These are phyloP conservation scores for Teunomyces stri DNA, from an alignment of 805 yeast species.

Conservation along the genomic window DNA sequence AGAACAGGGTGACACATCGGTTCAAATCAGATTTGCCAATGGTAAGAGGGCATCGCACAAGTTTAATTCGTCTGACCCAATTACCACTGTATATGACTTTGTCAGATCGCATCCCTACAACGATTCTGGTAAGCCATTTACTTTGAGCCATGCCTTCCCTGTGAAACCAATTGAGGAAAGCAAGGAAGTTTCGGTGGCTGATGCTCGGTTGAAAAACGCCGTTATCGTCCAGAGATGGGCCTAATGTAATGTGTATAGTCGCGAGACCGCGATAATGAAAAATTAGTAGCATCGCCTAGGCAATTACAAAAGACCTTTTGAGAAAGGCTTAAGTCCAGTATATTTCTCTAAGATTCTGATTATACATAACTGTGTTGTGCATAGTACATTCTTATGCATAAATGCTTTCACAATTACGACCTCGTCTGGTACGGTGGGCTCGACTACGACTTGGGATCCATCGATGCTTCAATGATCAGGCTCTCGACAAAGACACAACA, in stretches of 20 bases:
- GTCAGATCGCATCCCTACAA: conserved; percentile 49
- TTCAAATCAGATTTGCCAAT: conserved; percentile 81
- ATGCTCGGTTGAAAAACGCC: conserved; percentile 75
- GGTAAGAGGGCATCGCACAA: conserved; percentile 68
- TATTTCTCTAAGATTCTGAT: neutral
- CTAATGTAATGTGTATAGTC: conserved; percentile 2
- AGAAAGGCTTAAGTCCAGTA: neutral
- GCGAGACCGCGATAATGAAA: conserved; percentile 1
- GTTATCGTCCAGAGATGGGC: conserved; percentile 90
- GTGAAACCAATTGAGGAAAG: conserved; percentile 64
- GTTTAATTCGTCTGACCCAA: conserved; percentile 64
- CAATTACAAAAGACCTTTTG: neutral
- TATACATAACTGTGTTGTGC: too few relatives aligned
- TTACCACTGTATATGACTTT: conserved; percentile 64
- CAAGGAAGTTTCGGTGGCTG: conserved; percentile 52
- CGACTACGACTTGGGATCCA: neutral
- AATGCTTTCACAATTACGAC: neutral
- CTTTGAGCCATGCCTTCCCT: conserved; percentile 80
- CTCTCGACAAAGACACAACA: neutral
- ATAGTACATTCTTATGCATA: too few relatives aligned
- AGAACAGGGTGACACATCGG: conserved; percentile 62
- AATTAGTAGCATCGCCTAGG: neutral
- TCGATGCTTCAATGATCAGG: neutral
- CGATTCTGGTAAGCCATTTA: conserved; percentile 53
- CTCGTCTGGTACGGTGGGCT: neutral